phyloP scores from a whole-genome alignment of 768 basidiomycete genomes.

The Leccinum olivaceopallidum region DNA sequence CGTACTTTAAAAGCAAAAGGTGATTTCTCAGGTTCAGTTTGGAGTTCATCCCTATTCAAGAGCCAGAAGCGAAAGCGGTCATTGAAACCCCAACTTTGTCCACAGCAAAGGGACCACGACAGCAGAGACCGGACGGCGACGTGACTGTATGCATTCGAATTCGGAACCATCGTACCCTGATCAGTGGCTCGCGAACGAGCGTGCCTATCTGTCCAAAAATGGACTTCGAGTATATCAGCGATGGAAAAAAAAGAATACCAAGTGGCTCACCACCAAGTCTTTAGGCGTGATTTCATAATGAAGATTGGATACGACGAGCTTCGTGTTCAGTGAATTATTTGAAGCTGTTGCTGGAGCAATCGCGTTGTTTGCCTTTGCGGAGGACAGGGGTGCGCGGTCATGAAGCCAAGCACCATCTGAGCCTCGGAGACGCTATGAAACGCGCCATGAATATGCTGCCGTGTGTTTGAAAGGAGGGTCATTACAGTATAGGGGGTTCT shows the following conservation, averaged over 20 bases:
- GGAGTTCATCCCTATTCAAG: constrained; percentile 38
- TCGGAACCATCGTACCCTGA: constrained; percentile 83
- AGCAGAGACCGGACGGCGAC: constrained; percentile 36
- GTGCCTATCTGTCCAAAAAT: constrained; percentile 94
- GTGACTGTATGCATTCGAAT: constrained; percentile 38
- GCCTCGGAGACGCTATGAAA: constrained; percentile 55
- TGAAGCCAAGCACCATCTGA: constrained; percentile 73
- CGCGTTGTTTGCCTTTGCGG: constrained; percentile 27
- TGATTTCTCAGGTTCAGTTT: constrained; percentile 60
- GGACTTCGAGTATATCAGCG: constrained; percentile 44
- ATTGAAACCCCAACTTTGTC: constrained; percentile 33
- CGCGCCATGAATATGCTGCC: constrained; percentile 3
- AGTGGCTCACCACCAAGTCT: constrained; percentile 77
- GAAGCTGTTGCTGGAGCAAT: constrained; percentile 22
- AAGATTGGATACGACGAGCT: constrained; percentile 80
- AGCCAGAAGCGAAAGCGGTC: constrained; percentile 46
- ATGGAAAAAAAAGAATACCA: neutral
- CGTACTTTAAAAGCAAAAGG: constrained; percentile 72
- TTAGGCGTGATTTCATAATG: constrained; percentile 91
- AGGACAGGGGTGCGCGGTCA: constrained; percentile 62
- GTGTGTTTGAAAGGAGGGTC: constrained; percentile 4
- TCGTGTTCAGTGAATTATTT: constrained; percentile 42
- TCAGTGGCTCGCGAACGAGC: constrained; percentile 88
- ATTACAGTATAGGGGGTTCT: constrained; percentile 46
- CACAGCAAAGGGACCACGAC: constrained; percentile 31